Evolutionary conservation across 202 grass and related monocot genomes (phyloP).

Genomic region (Hordeum pubiflorum): DNA sequence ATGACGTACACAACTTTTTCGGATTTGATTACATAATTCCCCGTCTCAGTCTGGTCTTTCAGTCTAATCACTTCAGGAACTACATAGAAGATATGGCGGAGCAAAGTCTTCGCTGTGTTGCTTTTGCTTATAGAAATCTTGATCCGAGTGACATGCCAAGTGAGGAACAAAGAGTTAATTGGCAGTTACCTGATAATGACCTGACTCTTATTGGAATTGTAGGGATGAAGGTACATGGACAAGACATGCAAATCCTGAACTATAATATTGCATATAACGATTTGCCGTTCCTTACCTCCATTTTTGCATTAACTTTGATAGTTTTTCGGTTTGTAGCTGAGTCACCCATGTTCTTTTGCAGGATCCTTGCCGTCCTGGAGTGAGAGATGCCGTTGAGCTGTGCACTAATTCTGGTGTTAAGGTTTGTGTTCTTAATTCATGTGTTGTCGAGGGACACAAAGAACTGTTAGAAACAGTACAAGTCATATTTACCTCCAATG

Average conservation of each 20-base stretch:
- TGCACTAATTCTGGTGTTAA: conserved; percentile 67
- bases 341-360: conserved; percentile 29
- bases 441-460: not conserved
- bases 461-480: not conserved
- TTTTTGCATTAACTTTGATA: not conserved
- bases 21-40: conserved; percentile 12
- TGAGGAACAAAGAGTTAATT: conserved; percentile 61
- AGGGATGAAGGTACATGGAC: conserved; percentile 71
- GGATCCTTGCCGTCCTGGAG: conserved; percentile 95
- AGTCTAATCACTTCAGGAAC: conserved; percentile 62
- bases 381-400: conserved; percentile 67
- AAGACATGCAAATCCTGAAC: conserved; percentile 13
- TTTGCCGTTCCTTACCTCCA: not conserved
- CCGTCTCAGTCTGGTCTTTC: conserved; percentile 15
- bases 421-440: conserved; percentile 44
- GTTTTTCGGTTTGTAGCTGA: conserved; percentile 19
- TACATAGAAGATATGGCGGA: conserved; percentile 72
- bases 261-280: conserved; percentile 14
- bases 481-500: conserved; percentile 12
- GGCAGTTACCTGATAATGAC: conserved; percentile 70
- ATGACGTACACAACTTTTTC: not conserved
- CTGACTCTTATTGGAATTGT: conserved; percentile 78
- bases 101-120: conserved; percentile 81
- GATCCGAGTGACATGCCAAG: conserved; percentile 52
- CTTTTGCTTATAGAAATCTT: conserved; percentile 78